Evolutionary conservation across 352 stramenopile genomes (phyloP), one percentile per base, ranked within the genome.

Genomic region (Thraustochytrium sp.): DNA sequence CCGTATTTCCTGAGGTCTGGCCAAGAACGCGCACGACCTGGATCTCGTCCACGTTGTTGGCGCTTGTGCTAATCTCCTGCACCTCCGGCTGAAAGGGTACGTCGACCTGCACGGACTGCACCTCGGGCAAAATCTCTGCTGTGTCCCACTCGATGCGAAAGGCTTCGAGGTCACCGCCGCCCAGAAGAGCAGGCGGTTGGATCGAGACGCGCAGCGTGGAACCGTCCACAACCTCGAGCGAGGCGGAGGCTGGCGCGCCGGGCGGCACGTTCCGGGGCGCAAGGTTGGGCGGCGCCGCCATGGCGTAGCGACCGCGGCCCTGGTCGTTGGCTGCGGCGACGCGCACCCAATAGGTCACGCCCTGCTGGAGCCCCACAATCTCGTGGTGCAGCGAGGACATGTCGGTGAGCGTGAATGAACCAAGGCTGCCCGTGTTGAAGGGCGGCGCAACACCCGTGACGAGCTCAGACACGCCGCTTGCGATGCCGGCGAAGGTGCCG

Each of bases 311-410:
- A 2, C 96, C 93, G 3, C 86, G 62, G 9, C 95, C 95, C 23
- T 94, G 87, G 11, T 90, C 87, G 78, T 98, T 98, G 31, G 94
- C 92, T 34, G 95, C 95, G 4, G 90, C 93, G 26, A 98, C 94
- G 21, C 93, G 90, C 72, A 98, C 93, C 85, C 96, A 98, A 82
- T 98, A 98, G 11, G 93, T 89, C 4, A 98, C 92, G 38, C 96
- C 96, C 65, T 97, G 91, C 49, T 97, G 92, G 1, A 98, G 88
- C 13, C 92, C 88, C 37, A 89, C 87, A 3, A 96, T 92, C 0
- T 88, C 92, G 59, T 94, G 86, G 0, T 89, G 87, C n/a, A 97
- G 86, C 59, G 94, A 88, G 53, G 90, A 93, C 31, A 97, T 78
- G 77, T 98, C 93, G 0, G 92, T 95, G 21, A 98, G 63, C 3